A percentile compares a stretch with the other conserved stretches of the same genome.
These are phyloP conservation scores for Cryphonectria naterciae DNA, from an alignment of 2,329 filamentous ascomycete genomes.

Conservation along the genomic window DNA sequence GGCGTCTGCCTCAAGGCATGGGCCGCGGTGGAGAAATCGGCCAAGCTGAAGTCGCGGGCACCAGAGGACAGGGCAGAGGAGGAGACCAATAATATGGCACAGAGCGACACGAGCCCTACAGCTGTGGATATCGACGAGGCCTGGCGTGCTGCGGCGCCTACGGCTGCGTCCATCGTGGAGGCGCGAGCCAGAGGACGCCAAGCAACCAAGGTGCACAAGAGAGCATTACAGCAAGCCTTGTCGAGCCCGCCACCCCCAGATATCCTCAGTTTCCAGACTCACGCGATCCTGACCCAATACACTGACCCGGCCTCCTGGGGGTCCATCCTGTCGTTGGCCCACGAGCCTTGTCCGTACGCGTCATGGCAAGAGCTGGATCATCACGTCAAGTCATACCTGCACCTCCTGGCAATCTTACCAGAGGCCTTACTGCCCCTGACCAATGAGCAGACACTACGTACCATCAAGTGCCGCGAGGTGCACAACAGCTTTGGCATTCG, in stretches of 20 bases:
- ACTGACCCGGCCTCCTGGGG: slow-evolving; percentile 8
- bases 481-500: slow-evolving; percentile 29
- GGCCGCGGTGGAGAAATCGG: slow-evolving; percentile 14
- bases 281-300: slow-evolving; percentile 17
- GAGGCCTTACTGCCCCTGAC: slow-evolving; percentile 8
- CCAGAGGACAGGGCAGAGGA: background rate
- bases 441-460: slow-evolving; percentile 16
- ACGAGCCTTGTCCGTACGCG: slow-evolving; percentile 21
- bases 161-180: slow-evolving; percentile 5
- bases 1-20: slow-evolving; percentile 21
- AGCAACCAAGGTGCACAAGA: background rate
- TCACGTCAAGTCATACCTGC: slow-evolving; percentile 20
- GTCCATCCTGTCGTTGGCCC: slow-evolving; percentile 9
- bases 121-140: slow-evolving; percentile 11
- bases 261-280: slow-evolving; percentile 22
- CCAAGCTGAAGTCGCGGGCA: slow-evolving; percentile 7
- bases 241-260: slow-evolving; percentile 13
- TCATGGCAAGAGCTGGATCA: slow-evolving; percentile 18
- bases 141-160: slow-evolving; percentile 14
- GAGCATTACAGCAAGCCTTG: slow-evolving; percentile 9
- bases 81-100: background rate
- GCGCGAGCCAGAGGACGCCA: background rate
- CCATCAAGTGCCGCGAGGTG: slow-evolving; percentile 21
- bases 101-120: slow-evolving; percentile 2
- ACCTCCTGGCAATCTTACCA: slow-evolving; percentile 20